A percentile compares a stretch with the other conserved stretches of the same genome.
Conservation (phyloP, 1,139 yeast species). For the Spencermartinsiella ligniputridi region DNA sequence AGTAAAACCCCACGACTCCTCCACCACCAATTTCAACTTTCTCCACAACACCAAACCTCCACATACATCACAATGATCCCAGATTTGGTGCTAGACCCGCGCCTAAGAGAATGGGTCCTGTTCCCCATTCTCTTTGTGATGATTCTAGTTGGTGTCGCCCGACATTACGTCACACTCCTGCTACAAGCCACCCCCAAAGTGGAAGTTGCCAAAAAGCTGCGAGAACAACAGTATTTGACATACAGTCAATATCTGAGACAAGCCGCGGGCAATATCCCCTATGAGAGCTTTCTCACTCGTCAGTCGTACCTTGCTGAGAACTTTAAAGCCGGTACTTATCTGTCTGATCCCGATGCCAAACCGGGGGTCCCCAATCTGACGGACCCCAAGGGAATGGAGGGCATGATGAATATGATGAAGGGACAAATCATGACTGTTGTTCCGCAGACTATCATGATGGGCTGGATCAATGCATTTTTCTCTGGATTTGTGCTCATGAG, state of each 20-base stretch:
- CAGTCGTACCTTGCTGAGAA: constrained; percentile 42
- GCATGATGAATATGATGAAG: constrained; percentile 75
- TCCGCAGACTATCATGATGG: constrained; percentile 92
- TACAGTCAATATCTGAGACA: constrained; percentile 51
- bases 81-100: constrained; percentile 69
- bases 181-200: constrained; percentile 56
- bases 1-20: background rate
- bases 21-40: background rate
- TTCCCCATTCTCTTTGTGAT: constrained; percentile 85
- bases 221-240: constrained; percentile 54
- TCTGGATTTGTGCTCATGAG: constrained; percentile 86
- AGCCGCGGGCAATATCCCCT: constrained; percentile 46
- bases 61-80: constrained; percentile 28
- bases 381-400: constrained; percentile 70
- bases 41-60: background rate
- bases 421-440: constrained; percentile 77
- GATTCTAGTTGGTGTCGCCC: constrained; percentile 81
- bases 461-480: constrained; percentile 92
- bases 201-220: constrained; percentile 46
- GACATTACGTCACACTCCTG: constrained; percentile 63
- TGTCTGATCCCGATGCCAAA: constrained; percentile 44
- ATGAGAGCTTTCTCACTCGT: constrained; percentile 46
- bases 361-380: constrained; percentile 49
- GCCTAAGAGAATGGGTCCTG: constrained; percentile 83
- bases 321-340: constrained; percentile 49